Conservation (phyloP, 768 basidiomycete genomes). For the Suillus sp. region DNA sequence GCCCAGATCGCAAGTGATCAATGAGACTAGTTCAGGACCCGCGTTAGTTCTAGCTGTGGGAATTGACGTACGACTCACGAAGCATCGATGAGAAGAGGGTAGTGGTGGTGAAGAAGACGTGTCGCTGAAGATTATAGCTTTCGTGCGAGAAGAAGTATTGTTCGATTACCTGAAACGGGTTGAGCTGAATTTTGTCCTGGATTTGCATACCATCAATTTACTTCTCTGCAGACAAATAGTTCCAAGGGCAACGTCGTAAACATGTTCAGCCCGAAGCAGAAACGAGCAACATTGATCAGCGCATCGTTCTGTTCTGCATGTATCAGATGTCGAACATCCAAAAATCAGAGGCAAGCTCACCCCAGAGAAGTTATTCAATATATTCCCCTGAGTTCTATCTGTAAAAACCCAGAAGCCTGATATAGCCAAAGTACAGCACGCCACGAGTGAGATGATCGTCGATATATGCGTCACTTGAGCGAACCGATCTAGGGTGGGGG, state of each 20-base stretch:
- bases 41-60: neutral
- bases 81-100: slow-evolving; percentile 83
- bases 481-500: slow-evolving; percentile 94
- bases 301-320: slow-evolving; percentile 58
- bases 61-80: slow-evolving; percentile 48
- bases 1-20: slow-evolving; percentile 96
- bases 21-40: slow-evolving; percentile 60
- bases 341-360: slow-evolving; percentile 40
- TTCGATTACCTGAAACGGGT: slow-evolving; percentile 73
- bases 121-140: slow-evolving; percentile 77
- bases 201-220: slow-evolving; percentile 28
- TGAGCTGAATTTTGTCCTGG: neutral
- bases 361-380: slow-evolving; percentile 89
- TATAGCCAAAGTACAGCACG: slow-evolving; percentile 83
- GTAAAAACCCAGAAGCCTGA: slow-evolving; percentile 90
- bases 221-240: slow-evolving; percentile 96
- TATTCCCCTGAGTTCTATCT: slow-evolving; percentile 91
- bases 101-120: slow-evolving; percentile 86
- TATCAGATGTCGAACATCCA: neutral
- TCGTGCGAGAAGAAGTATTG: slow-evolving; percentile 95
- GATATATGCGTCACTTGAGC: slow-evolving; percentile 91
- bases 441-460: slow-evolving; percentile 78
- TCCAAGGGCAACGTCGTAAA: slow-evolving; percentile 97
- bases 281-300: slow-evolving; percentile 93
- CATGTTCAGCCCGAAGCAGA: slow-evolving; percentile 96